Evolutionary conservation across 805 yeast genomes (phyloP).

Genomic region (Priceomyces carsonii): DNA sequence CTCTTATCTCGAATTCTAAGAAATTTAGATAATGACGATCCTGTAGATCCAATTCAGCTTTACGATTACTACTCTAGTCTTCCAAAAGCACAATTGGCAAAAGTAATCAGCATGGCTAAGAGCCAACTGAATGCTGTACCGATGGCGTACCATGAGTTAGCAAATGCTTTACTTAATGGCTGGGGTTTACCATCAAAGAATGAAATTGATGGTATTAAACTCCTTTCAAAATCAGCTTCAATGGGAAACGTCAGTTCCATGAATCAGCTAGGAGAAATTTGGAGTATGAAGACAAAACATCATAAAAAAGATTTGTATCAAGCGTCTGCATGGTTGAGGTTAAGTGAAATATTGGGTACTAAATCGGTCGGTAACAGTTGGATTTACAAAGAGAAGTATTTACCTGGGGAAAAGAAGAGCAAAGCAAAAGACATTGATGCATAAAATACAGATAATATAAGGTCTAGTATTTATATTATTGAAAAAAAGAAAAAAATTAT

Average conservation of each 20-base stretch:
- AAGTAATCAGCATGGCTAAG: slow-evolving; percentile 32
- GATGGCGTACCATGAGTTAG: slow-evolving; percentile 61
- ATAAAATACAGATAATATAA: not conserved
- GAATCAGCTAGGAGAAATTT: slow-evolving; percentile 69
- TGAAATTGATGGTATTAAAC: slow-evolving; percentile 56
- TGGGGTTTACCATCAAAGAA: slow-evolving; percentile 53
- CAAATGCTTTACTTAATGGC: slow-evolving; percentile 55
- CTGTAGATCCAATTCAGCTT: slow-evolving; percentile 27
- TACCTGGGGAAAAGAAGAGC: slow-evolving; percentile 13
- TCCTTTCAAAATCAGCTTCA: slow-evolving; percentile 63
- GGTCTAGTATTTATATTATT: not conserved
- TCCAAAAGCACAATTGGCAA: slow-evolving; percentile 23
- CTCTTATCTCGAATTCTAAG: slow-evolving; percentile 25
- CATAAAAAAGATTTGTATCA: slow-evolving; percentile 57
- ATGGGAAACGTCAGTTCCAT: slow-evolving; percentile 70
- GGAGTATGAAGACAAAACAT: slow-evolving; percentile 55
- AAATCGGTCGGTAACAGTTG: slow-evolving; percentile 68
- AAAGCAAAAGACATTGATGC: not conserved
- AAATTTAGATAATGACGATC: slow-evolving; percentile 21
- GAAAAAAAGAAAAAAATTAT: not conserved
- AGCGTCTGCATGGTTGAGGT: slow-evolving; percentile 72
- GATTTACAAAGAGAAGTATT: slow-evolving; percentile 72
- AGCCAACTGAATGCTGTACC: slow-evolving; percentile 45
- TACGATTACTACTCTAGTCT: slow-evolving; percentile 23
- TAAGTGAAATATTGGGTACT: slow-evolving; percentile 63